Conservation (phyloP, 1,139 yeast species). For the Pneumocystis sp. region DNA sequence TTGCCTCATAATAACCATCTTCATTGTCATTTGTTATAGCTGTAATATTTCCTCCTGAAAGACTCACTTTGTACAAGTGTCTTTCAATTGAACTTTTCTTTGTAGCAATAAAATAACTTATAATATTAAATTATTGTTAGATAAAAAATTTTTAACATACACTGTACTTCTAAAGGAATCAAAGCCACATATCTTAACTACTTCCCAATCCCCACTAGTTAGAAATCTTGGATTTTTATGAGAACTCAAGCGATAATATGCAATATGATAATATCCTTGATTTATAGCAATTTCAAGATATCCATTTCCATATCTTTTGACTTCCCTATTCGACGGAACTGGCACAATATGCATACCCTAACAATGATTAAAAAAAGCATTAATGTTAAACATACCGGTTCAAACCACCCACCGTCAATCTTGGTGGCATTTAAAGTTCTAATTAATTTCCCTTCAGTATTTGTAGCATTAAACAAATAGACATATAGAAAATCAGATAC, state of each 20-base stretch:
- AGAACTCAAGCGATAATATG: conserved; percentile 40
- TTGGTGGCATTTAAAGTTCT: conserved; percentile 31
- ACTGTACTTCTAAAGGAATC: conserved; percentile 38
- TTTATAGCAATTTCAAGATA: conserved; percentile 63
- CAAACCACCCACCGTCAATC: conserved; percentile 52
- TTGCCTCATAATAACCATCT: conserved; percentile 54
- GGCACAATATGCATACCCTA: conserved; percentile 18
- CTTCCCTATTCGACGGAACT: conserved; percentile 43
- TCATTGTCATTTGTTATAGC: conserved; percentile 40
- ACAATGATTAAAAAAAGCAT: too few relatives aligned
- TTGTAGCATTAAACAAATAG: conserved; percentile 32
- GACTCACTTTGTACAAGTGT: conserved; percentile 37
- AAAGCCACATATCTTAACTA: conserved; percentile 43
- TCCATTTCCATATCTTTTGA: conserved; percentile 33
- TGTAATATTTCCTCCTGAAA: conserved; percentile 31
- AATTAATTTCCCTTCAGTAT: conserved; percentile 31
- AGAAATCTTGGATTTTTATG: conserved; percentile 36
- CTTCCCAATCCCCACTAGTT: conserved; percentile 58
- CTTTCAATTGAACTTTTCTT: conserved; percentile 40
- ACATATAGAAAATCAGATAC: conserved; percentile 48
- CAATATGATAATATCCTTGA: conserved; percentile 54
- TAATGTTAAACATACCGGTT: conserved; percentile 57
- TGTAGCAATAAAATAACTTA: conserved; percentile 40
- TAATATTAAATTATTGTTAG: too few relatives aligned
- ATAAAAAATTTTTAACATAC: conserved; percentile 18